Evolutionary conservation across 345 rosid species (phyloP), one percentile per base, ranked within the genome.

Genomic region (Citrus sp.): DNA sequence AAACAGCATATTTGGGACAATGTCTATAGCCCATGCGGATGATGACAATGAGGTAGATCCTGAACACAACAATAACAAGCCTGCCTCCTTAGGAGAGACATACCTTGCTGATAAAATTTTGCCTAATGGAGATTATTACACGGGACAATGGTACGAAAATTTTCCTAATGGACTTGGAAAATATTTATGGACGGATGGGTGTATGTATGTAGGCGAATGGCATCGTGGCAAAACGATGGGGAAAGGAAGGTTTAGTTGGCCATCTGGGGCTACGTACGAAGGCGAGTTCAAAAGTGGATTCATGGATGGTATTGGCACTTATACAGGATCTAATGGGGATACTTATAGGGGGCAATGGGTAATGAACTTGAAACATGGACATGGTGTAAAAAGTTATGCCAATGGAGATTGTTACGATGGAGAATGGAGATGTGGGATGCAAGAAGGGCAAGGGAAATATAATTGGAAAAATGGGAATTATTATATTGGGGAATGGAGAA

Each of bases 211-310:
- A 2, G 99, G 99, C 13, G 96, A 93, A 37, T 95, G 99, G 99
- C 82, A 82, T 70, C 87, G 78, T 68, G 99, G 99, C 0, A 93
- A 93, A 80, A 88, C 89, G 7, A 92, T 84, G 94, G 99, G 99
- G 30, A 82, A 70, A 51, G 99, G 99, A 5, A 84, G 90, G 85
- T 95, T 95, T 9, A 89, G 91, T 62, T 95, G 99, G 99, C 99
- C 99, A 2, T 89, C 92, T 3, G 99, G 99, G 7, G 95, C 97
- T 0, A 81, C 87, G 9, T 95, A 95, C 12, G 98, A 93, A 58
- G 99, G 98, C n/a, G 97, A 95, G 58, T 95, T 93, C 86, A 95
- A 92, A 72, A 88, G 85, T 21, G 98, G 97, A 25, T 93, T 88
- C 76, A 95, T 95, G 98, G 97, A 95, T 69, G 99, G 99, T 6